These are phyloP conservation scores for Nakazawaea peltata DNA, from an alignment of 805 yeast genomes.

Conservation along the genomic window DNA sequence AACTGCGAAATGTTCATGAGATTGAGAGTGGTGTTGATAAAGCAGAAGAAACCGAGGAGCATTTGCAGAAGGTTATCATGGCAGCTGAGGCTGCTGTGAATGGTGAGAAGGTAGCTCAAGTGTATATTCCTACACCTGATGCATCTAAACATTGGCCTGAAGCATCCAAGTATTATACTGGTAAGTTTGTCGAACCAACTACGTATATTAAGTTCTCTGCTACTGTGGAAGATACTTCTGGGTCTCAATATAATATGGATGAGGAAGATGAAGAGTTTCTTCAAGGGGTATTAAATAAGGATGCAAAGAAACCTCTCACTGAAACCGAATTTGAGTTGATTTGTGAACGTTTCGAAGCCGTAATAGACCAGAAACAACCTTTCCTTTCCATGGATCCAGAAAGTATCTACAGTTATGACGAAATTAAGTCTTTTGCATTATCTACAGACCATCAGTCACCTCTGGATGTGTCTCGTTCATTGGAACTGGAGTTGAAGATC, in stretches of 20 bases:
- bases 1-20: constrained; percentile 80
- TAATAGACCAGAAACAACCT: constrained; percentile 78
- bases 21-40: constrained; percentile 98
- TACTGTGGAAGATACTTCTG: constrained; percentile 91
- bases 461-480: constrained; percentile 45
- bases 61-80: constrained; percentile 83
- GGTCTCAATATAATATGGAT: constrained; percentile 83
- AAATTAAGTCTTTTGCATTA: constrained; percentile 46
- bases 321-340: constrained; percentile 85
- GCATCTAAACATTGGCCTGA: constrained; percentile 81
- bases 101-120: constrained; percentile 41
- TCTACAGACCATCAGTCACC: constrained; percentile 40
- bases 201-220: constrained; percentile 84
- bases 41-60: constrained; percentile 95
- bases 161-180: constrained; percentile 61
- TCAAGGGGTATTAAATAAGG: constrained; percentile 29
- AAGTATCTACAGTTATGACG: constrained; percentile 63
- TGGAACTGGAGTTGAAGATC: constrained; percentile 48
- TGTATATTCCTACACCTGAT: constrained; percentile 94
- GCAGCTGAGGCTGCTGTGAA: constrained; percentile 65
- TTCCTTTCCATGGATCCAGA: constrained; percentile 79
- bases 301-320: constrained; percentile 33
- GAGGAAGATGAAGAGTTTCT: constrained; percentile 76
- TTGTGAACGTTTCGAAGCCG: constrained; percentile 64
- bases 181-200: constrained; percentile 62